Conservation (phyloP, 208 protist genomes). For the Tetramitus jugosus region DNA sequence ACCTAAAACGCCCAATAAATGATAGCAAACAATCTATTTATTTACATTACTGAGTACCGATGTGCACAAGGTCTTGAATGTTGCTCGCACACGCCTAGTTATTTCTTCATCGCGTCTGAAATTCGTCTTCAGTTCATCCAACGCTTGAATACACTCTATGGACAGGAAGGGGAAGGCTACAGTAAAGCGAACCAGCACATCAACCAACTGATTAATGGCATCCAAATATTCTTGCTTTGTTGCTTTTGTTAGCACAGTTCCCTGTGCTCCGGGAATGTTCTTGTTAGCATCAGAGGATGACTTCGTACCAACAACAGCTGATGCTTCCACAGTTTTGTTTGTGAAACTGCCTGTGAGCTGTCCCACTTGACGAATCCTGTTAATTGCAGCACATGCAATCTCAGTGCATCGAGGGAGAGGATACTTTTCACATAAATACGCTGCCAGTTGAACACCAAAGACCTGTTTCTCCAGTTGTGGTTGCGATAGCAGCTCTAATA, state of each 20-base stretch:
- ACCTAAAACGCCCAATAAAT: no score
- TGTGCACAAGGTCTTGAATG: no score
- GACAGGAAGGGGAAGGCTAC: not conserved
- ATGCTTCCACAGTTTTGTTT: not conserved
- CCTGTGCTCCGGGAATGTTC: no score
- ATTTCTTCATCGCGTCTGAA: no score
- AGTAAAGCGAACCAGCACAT: not conserved
- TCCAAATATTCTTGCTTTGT: not conserved
- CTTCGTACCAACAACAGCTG: not conserved
- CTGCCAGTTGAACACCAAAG: slow-evolving; percentile 14
- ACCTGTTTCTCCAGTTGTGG: not conserved
- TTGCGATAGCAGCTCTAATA: not conserved
- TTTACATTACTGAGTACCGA: no score
- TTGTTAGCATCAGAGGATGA: no score
- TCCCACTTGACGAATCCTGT: not conserved
- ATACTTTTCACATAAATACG: slow-evolving; percentile 15
- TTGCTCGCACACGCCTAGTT: no score
- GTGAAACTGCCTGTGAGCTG: not conserved
- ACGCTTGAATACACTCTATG: slow-evolving; percentile 10
- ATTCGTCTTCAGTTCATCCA: not conserved
- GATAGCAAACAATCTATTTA: no score
- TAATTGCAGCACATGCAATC: not conserved
- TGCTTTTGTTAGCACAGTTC: not conserved
- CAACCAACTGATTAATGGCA: not conserved
- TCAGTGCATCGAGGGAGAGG: not conserved